Conservation (phyloP, 73 alveolate species). For the Vitrella brassicaformis region DNA sequence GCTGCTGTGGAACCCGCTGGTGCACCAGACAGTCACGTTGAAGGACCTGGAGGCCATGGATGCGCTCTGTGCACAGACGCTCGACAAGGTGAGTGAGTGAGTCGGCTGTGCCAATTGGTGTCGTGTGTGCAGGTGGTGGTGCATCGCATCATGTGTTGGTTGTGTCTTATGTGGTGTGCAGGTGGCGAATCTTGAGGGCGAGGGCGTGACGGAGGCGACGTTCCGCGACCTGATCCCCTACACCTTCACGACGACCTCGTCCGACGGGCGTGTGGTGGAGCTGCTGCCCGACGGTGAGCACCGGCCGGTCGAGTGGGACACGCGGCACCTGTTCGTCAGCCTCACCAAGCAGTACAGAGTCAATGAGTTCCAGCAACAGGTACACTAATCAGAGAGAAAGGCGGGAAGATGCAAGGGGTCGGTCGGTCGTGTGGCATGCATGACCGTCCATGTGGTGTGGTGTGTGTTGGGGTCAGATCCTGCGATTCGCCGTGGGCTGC, state of each 20-base stretch:
- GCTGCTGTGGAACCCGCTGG: constrained; percentile 66
- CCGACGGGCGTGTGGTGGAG: constrained; percentile 68
- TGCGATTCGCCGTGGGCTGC: constrained; percentile 73
- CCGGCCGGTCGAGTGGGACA: too few species aligned
- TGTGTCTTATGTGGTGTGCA: too few species aligned
- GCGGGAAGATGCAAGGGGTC: constrained; percentile 66
- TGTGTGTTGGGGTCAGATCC: too few species aligned
- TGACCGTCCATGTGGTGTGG: too few species aligned
- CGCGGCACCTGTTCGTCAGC: constrained; percentile 47
- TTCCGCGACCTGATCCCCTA: constrained; percentile 56
- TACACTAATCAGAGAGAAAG: constrained; percentile 58
- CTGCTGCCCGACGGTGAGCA: constrained; percentile 71
- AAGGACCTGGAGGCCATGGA: constrained; percentile 71
- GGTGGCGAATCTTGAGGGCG: constrained; percentile 25
- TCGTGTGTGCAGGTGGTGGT: too few species aligned
- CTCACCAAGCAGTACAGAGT: constrained; percentile 14
- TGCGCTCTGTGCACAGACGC: constrained; percentile 56
- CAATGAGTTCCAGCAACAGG: constrained; percentile 56
- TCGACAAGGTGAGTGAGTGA: constrained; percentile 66
- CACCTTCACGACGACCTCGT: constrained; percentile 54
- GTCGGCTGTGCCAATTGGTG: too few species aligned
- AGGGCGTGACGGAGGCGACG: constrained; percentile 34
- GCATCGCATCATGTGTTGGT: too few species aligned
- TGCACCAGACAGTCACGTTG: constrained; percentile 59
- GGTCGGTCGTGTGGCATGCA: too few species aligned